A percentile compares a stretch with the other conserved stretches of the same genome.
Evolutionary conservation across 2,329 filamentous ascomycete species (phyloP).

Genomic region (Rachicladosporium sp.): DNA sequence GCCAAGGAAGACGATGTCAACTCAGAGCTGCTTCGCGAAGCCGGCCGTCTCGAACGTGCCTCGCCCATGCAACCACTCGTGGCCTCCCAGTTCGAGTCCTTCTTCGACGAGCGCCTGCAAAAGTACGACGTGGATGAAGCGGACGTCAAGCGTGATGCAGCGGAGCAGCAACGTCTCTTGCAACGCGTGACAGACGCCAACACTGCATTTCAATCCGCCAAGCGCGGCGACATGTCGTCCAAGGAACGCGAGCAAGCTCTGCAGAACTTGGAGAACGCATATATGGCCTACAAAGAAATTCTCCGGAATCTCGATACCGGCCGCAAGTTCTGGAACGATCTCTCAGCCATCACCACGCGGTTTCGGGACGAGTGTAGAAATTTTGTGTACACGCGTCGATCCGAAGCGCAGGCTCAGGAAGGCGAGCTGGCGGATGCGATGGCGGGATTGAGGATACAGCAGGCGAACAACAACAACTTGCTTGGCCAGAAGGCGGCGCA

Average conservation of each 20-base stretch:
- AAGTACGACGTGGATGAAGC: conserved; percentile 70
- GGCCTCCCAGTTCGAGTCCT: conserved; percentile 78
- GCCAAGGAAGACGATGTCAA: conserved; percentile 78
- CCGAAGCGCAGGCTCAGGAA: conserved; percentile 69
- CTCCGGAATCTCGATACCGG: conserved; percentile 83
- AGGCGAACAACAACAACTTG: conserved; percentile 27
- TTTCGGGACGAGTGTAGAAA: conserved; percentile 70
- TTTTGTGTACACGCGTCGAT: conserved; percentile 69
- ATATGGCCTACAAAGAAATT: conserved; percentile 93
- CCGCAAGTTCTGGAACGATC: conserved; percentile 92
- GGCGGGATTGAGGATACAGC: conserved; percentile 43
- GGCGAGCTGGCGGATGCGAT: conserved; percentile 51
- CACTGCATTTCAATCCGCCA: conserved; percentile 61
- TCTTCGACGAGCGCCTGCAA: conserved; percentile 73
- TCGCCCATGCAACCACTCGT: conserved; percentile 76
- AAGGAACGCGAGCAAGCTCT: conserved; percentile 74
- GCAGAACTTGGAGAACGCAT: conserved; percentile 80
- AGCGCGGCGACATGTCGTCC: conserved; percentile 52
- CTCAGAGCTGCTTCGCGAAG: conserved; percentile 68
- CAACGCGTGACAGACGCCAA: conserved; percentile 63
- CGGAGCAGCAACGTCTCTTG: conserved; percentile 63
- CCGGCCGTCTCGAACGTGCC: conserved; percentile 70
- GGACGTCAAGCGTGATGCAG: conserved; percentile 57
- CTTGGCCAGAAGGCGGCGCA: conserved; percentile 32
- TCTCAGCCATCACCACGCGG: conserved; percentile 71